phyloP scores from a whole-genome alignment of 345 rosid species.

The Melaleuca quinquenervia region DNA sequence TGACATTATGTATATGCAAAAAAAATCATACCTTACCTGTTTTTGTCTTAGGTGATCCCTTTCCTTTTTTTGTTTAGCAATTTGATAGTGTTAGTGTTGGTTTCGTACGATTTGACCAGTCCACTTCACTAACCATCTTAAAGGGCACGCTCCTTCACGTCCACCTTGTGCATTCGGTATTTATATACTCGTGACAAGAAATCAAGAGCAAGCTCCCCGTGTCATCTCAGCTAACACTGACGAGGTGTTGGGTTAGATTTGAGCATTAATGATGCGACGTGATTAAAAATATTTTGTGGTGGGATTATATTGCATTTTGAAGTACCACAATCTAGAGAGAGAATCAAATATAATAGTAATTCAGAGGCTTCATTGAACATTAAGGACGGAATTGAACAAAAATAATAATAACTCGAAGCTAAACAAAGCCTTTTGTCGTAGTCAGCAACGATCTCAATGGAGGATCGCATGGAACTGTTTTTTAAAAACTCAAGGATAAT shows the following conservation, averaged over 20 bases:
- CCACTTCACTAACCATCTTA: not conserved
- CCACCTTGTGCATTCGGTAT: not conserved
- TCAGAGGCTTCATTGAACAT: not conserved
- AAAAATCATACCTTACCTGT: too few species aligned
- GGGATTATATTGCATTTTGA: not conserved
- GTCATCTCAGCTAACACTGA: too few species aligned
- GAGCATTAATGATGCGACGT: not conserved
- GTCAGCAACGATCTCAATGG: not conserved
- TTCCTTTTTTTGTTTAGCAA: not conserved
- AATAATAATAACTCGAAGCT: not conserved
- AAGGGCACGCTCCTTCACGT: not conserved
- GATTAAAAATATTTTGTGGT: not conserved
- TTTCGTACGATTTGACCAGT: not conserved
- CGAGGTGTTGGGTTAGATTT: not conserved
- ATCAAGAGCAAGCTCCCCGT: too few species aligned
- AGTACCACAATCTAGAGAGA: not conserved
- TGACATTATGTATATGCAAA: not conserved
- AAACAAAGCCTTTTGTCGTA: not conserved
- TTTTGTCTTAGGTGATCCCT: rapidly evolving
- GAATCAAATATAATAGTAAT: not conserved
- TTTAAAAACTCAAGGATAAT: not conserved
- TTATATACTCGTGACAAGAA: not conserved
- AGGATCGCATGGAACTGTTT: not conserved
- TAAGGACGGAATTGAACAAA: not conserved
- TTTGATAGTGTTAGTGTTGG: not conserved